Evolutionary conservation across 2,329 filamentous ascomycete genomes (phyloP).

Genomic region (Pestalotiopsis fici): DNA sequence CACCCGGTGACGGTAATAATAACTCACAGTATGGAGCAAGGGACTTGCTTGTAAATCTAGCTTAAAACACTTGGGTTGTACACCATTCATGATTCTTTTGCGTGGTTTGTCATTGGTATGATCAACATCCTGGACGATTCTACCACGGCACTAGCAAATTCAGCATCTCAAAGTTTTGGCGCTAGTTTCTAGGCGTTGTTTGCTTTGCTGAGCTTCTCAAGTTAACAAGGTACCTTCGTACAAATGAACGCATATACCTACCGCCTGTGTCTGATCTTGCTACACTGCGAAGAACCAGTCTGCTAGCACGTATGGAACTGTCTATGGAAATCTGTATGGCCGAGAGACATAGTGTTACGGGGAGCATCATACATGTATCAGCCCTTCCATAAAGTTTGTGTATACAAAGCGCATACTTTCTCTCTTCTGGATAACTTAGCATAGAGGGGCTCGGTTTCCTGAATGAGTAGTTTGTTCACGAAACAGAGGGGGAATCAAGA

Average conservation of each 20-base stretch:
- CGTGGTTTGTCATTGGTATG: background rate
- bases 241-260: background rate
- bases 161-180: background rate
- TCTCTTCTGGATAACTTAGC: too few relatives aligned
- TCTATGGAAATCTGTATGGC: background rate
- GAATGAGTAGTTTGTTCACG: too few relatives aligned
- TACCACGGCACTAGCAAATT: background rate
- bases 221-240: background rate
- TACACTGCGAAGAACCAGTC: background rate
- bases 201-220: background rate
- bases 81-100: background rate
- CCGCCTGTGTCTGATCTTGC: background rate
- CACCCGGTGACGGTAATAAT: background rate
- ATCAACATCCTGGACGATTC: background rate
- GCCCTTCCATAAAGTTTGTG: too few relatives aligned
- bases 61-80: background rate
- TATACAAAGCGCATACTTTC: too few relatives aligned
- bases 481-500: too few relatives aligned
- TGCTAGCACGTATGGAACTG: background rate
- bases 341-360: too few relatives aligned
- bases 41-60: background rate
- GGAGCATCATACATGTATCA: background rate
- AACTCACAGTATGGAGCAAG: background rate
- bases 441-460: too few relatives aligned
- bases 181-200: background rate